phyloP scores from a whole-genome alignment of 768 basidiomycete genomes.

The Flagelloscypha sp. region DNA sequence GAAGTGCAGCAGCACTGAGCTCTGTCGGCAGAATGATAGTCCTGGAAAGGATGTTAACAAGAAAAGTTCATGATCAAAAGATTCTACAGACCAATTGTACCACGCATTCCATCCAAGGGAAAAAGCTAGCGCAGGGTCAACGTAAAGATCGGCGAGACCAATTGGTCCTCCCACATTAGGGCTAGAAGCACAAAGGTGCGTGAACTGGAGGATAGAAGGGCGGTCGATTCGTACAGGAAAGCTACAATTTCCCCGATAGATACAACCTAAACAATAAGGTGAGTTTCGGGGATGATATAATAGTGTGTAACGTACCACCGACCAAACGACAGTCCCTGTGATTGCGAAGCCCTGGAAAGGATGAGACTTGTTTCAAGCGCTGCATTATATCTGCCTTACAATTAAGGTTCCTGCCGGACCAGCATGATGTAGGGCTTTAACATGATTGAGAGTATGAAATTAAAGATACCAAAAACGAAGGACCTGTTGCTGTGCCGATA shows the following conservation, averaged over 20 bases:
- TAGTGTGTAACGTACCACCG: not conserved
- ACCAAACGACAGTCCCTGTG: not conserved
- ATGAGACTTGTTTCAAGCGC: too few relatives aligned
- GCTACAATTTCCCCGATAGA: constrained; percentile 1
- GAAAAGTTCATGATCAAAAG: too few relatives aligned
- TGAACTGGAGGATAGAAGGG: not conserved
- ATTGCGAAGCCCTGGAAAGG: not conserved
- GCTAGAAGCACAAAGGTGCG: not conserved
- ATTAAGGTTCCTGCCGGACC: too few relatives aligned
- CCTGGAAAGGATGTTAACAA: too few relatives aligned
- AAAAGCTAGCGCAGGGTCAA: not conserved
- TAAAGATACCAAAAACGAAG: too few relatives aligned
- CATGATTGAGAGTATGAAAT: too few relatives aligned
- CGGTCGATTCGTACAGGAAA: not conserved
- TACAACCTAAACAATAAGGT: not conserved
- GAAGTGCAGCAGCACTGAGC: too few relatives aligned
- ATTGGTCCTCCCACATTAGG: constrained; percentile 1
- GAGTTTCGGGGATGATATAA: not conserved
- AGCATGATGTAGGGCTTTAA: too few relatives aligned
- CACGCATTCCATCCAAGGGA: too few relatives aligned
- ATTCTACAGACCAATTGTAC: too few relatives aligned
- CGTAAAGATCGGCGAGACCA: not conserved
- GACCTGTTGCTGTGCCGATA: too few relatives aligned
- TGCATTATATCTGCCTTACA: too few relatives aligned
- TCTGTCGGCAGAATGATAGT: not conserved